These are phyloP conservation scores for Astrocystis sublimbata DNA, from an alignment of 495 filamentous ascomycete genomes.

Conservation along the genomic window DNA sequence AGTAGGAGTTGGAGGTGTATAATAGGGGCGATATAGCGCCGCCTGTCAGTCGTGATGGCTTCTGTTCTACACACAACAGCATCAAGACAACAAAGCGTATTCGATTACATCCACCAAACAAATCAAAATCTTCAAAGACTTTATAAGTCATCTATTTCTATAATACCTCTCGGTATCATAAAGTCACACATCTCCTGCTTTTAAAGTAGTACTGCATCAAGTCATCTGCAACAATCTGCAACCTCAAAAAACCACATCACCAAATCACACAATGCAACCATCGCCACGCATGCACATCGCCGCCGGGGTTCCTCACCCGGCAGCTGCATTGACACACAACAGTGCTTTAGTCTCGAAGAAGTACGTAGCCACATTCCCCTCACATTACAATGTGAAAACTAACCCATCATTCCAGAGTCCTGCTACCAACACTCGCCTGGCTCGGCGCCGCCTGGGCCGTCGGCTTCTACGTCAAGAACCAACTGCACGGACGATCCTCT, in stretches of 20 bases:
- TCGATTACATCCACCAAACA: neutral
- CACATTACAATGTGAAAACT: neutral
- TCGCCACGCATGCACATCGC: conserved; percentile 9
- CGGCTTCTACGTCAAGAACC: conserved; percentile 32
- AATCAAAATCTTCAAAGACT: neutral
- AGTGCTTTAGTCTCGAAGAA: conserved; percentile 24
- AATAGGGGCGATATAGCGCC: conserved; percentile 5
- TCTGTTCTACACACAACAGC: neutral
- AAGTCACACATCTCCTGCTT: neutral
- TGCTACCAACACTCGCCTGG: conserved; percentile 22
- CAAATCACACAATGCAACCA: conserved; percentile 17
- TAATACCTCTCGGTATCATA: neutral
- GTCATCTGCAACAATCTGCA: neutral
- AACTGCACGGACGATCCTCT: conserved; percentile 34
- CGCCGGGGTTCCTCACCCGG: neutral
- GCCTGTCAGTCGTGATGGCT: conserved; percentile 5
- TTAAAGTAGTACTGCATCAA: neutral
- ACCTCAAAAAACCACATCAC: neutral
- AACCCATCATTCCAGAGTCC: neutral
- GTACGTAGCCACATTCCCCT: neutral
- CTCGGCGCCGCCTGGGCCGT: conserved; percentile 32
- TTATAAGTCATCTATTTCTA: neutral
- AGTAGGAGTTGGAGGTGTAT: neutral
- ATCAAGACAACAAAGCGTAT: neutral
- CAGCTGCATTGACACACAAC: conserved; percentile 10